Conservation (phyloP, 805 yeast genomes). For the Brettanomyces naardenensis region DNA sequence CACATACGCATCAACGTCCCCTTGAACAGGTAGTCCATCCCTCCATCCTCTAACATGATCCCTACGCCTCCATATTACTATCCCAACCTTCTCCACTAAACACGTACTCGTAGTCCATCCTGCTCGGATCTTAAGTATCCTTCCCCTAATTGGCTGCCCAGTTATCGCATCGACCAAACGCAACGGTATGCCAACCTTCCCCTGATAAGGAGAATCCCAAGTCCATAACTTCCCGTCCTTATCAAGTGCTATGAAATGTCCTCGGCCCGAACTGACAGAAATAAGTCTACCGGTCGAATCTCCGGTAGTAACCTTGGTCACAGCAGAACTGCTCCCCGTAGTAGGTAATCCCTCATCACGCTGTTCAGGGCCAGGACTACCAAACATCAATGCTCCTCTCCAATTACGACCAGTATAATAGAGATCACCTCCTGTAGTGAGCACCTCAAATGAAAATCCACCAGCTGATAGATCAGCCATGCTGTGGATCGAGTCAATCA, state of each 20-base stretch:
- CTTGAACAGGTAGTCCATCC: conserved; percentile 8
- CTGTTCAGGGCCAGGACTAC: conserved; percentile 4
- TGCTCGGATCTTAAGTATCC: conserved; percentile 41
- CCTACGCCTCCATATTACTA: conserved; percentile 49
- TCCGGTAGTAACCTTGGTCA: background rate
- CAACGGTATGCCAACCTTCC: conserved; percentile 35
- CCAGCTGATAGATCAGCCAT: conserved; percentile 48
- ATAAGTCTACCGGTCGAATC: conserved; percentile 11
- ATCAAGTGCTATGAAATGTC: conserved; percentile 57
- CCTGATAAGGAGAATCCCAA: conserved; percentile 46
- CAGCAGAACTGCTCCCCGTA: background rate
- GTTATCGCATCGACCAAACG: conserved; percentile 25
- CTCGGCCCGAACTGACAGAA: conserved; percentile 41
- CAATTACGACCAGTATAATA: conserved; percentile 40
- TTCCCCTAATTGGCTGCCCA: conserved; percentile 14
- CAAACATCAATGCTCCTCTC: background rate
- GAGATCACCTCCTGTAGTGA: conserved; percentile 47
- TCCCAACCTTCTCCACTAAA: conserved; percentile 39
- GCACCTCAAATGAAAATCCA: conserved; percentile 55
- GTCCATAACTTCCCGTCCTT: conserved; percentile 40
- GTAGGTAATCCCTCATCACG: background rate
- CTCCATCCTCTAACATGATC: background rate
- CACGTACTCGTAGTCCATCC: conserved; percentile 63
- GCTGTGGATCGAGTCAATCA: background rate
- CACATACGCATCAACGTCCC: conserved; percentile 21